Conservation (phyloP, 768 basidiomycete species). For the Mycena haematopus region DNA sequence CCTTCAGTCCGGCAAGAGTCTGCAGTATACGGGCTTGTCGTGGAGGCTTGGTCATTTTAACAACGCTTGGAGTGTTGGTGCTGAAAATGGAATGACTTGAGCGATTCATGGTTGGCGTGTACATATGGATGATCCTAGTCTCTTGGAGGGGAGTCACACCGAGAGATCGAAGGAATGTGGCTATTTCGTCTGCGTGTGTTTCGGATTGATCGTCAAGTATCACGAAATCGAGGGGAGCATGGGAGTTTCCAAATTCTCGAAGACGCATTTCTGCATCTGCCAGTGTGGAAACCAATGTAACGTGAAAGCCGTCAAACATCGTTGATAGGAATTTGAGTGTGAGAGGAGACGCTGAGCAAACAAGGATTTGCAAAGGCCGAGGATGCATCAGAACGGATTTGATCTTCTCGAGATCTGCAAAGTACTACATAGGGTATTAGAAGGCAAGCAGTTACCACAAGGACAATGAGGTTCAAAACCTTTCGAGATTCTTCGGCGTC, state of each 20-base stretch:
- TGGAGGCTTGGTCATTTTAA: conserved; percentile 77
- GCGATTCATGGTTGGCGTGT: conserved; percentile 71
- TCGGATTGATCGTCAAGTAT: conserved; percentile 74
- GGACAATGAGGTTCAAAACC: conserved; percentile 40
- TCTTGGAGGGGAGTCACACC: conserved; percentile 47
- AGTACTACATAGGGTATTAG: conserved; percentile 41
- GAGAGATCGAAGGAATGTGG: conserved; percentile 52
- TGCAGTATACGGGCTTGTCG: conserved; percentile 65
- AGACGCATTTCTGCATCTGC: conserved; percentile 54
- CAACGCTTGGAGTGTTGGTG: conserved; percentile 58
- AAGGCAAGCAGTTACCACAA: conserved; percentile 14
- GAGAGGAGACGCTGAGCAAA: conserved; percentile 58
- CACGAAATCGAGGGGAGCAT: conserved; percentile 62
- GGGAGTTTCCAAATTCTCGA: conserved; percentile 35
- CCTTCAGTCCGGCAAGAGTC: conserved; percentile 64
- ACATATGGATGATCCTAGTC: conserved; percentile 73
- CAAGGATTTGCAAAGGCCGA: conserved; percentile 54
- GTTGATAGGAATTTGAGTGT: conserved; percentile 62
- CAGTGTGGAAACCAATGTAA: conserved; percentile 50
- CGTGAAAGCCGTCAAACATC: conserved; percentile 61
- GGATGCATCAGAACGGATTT: conserved; percentile 54
- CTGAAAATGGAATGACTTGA: conserved; percentile 59
- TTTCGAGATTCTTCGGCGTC: conserved; percentile 62
- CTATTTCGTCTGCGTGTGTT: conserved; percentile 60
- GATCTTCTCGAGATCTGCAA: conserved; percentile 53